Base-by-base conservation (phyloP, 2,329 filamentous ascomycete genomes). In the Ophiocordyceps camponoti-rufipedis region DNA sequence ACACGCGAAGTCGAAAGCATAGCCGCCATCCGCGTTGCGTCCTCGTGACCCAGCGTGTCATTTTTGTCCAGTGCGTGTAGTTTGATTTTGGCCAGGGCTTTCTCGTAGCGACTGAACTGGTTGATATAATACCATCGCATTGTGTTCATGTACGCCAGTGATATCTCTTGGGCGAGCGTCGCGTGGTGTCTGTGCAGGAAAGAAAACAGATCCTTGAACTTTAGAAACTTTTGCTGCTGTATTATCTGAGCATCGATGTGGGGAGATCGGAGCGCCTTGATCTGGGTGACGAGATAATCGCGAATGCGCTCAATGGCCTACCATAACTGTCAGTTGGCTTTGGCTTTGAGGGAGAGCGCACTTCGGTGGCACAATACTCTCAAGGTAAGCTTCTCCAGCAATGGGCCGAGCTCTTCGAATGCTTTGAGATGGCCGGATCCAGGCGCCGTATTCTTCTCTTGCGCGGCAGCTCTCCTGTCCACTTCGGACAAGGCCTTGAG, bases 101-200 rank as follows among this genome's bases (percentile, higher is more conserved):
- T 79, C 51, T 83, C 78, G 60, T 98, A 98, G 32, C 89, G 80
- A 4, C 76, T 79, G 58, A 98, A 98, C 59, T 95, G 85, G 52
- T 83, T 91, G 45, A 82, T 66, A 58, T 96, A 96, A 58, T 98
- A 98, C 91, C 91, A 98, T 45, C 87, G 78, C 86, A 98, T 98
- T 0, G 93, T 98, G 60, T 95, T 94, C 66, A 93, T 81, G 56
- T 98, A 98, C 4, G 93, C 91, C 58, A 86, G 82, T 9, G 80
- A 80, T 51, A 98, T 94, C 61, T 98, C 85, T 45, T 88, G 81
- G 9, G 85, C 86, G 6, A 98, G 75, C n/a, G 76, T 71, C 1
- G 82, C 69, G 55, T 96, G 87, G 52, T 89, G 82, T 53, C 76
- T 80, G 48, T 85, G 78, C 31, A 98, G 70, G 57, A 96, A 98